Evolutionary conservation across 768 basidiomycete genomes (phyloP), one percentile per base, ranked within the genome.

Genomic region (Rhodotorula kratochvilovae): DNA sequence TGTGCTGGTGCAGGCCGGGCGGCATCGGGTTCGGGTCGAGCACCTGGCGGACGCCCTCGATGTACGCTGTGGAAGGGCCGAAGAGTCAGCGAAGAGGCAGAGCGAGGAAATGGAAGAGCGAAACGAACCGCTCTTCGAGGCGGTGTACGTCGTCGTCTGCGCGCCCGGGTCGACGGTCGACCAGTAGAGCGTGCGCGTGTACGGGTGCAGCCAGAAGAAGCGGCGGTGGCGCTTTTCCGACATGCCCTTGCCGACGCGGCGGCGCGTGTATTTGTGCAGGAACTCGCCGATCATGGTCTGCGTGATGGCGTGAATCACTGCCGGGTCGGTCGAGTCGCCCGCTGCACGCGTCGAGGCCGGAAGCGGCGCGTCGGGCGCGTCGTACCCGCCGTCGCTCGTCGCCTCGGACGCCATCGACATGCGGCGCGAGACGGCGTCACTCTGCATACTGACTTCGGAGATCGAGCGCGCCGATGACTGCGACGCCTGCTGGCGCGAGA

Each of bases 201-300:
- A 99, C 29, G 96, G 96, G 81, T 98, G 95, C n/a, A 99, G 88
- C 96, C 96, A 99, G 85, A 98, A 96, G 87, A 73, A 99, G 48
- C 96, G 85, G 80, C 87, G 88, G 81, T 99, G 96, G 62, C 94
- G 84, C 79, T 87, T 88, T 80, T 92, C 89, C 31, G 91, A 91
- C 79, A 92, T 86, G 21, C 92, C 93, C 81, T 90, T 94, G 33
- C 93, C 92, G 77, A 98, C 87, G 27, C 90, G 82, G 67, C 87
- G 86, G 62, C 95, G 85, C 16, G 95, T 97, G 81, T 99, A 97
- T 84, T 98, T 98, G 85, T 90, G 91, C 82, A 99, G 81, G 82
- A 93, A 97, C 83, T 98, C 95, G 61, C 96, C 95, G 75, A 98
- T 98, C 96, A 99, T 99, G 33, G 94, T 96, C 84, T 98, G 95